These are phyloP conservation scores for Aspergillus baeticus DNA, from an alignment of 495 filamentous ascomycete species.

Conservation along the genomic window DNA sequence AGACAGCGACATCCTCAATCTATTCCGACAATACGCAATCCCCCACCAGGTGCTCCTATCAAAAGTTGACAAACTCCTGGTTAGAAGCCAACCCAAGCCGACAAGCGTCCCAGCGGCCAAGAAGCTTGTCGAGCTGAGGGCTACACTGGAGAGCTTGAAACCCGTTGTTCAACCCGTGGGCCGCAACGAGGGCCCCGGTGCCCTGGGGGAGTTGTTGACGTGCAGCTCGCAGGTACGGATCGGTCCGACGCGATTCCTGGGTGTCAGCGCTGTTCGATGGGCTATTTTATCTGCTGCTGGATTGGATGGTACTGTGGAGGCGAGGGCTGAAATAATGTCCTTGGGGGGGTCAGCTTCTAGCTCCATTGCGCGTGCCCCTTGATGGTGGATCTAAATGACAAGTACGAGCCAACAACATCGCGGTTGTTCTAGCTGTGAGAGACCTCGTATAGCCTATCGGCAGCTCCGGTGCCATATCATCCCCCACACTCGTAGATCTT, in stretches of 20 bases:
- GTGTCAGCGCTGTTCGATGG: slow-evolving; percentile 49
- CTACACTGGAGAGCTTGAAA: slow-evolving; percentile 25
- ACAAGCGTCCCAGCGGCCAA: slow-evolving; percentile 30
- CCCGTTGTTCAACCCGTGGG: slow-evolving; percentile 33
- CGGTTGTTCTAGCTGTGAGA: too few relatives aligned
- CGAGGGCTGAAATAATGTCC: neutral
- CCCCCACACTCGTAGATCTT: too few relatives aligned
- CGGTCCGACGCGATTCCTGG: slow-evolving; percentile 35
- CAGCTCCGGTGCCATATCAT: too few relatives aligned
- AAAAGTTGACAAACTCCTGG: slow-evolving; percentile 68
- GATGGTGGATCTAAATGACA: neutral
- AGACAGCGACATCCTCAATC: slow-evolving; percentile 63
- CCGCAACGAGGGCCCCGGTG: slow-evolving; percentile 39
- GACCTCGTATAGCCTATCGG: too few relatives aligned
- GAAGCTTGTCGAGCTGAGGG: slow-evolving; percentile 30
- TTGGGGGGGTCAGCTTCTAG: neutral
- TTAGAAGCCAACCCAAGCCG: slow-evolving; percentile 30
- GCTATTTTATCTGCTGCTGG: slow-evolving; percentile 51
- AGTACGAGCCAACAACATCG: too few relatives aligned
- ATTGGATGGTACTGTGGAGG: slow-evolving; percentile 39
- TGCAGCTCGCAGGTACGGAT: slow-evolving; percentile 40
- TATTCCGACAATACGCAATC: slow-evolving; percentile 62
- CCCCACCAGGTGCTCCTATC: slow-evolving; percentile 78
- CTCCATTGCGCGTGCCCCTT: neutral
- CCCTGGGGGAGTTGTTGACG: slow-evolving; percentile 51